Evolutionary conservation across 2,329 filamentous ascomycete species (phyloP), one percentile per base, ranked within the genome.

Genomic region (Domatiomyces globalis): DNA sequence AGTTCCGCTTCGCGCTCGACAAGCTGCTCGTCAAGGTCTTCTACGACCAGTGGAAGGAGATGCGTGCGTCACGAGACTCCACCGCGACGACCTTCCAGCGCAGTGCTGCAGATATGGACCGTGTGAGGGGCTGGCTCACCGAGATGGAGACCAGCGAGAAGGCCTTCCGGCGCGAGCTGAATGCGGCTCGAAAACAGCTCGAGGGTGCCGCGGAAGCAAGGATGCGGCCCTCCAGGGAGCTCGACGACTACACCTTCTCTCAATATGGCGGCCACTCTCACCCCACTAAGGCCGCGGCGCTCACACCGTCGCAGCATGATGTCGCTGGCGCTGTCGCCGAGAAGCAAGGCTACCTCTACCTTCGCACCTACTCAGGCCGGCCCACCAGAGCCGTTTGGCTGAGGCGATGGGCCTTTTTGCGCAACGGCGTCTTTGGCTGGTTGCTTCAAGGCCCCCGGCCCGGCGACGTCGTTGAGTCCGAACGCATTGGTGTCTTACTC

Each of bases 371-470:
- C 6, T 82, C 85, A 1, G 89, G 88, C 36, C 96, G 95, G 66
- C 90, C 90, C 0, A 85, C 88, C 12, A 77, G 90, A 55, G 87
- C 88, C n/a, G 78, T 80, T 43, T 98, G 92, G 92, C 78, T 87
- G 22, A 79, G 87, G 54, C 78, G 90, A 49, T 98, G 92, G 92
- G 95, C 92, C 63, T 96, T 95, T 66, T 84, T 95, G 60, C 89
- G 90, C 57, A 84, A 94, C 63, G 90, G 92, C 42, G 92, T 96
- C 52, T 96, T 98, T 67, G 92, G 92, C 19, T 96, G 88, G 81
- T 75, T 98, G 4, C 79, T 92, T 18, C 88, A 94, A 62, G 85
- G 86, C 2, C 73, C 80, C 0, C 81, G 89, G 53, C 82, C 80
- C 45, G 82, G 81, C 45, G 90, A 88, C 33, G 92, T 98, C 19